phyloP scores from a whole-genome alignment of 768 basidiomycete genomes.

The Pleurotus pulmonarius region DNA sequence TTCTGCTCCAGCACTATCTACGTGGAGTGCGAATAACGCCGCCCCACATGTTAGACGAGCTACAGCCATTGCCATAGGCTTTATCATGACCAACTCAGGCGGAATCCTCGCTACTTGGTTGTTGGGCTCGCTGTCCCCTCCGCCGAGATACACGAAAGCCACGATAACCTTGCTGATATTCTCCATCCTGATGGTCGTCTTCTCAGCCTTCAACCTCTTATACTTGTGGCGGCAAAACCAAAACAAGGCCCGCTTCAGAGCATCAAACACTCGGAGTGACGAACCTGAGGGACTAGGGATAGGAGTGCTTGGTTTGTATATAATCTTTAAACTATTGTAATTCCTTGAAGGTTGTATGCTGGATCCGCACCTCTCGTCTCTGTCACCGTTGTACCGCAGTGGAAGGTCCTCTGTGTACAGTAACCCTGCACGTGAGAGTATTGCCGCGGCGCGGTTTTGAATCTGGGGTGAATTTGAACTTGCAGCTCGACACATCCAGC shows the following conservation, averaged over 20 bases:
- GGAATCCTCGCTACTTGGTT: conserved; percentile 40
- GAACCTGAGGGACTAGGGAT: conserved; percentile 45
- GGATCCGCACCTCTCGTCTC: too few relatives aligned
- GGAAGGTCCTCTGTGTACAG: too few relatives aligned
- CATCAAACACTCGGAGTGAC: conserved; percentile 21
- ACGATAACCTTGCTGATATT: conserved; percentile 38
- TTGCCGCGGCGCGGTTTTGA: too few relatives aligned
- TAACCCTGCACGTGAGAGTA: too few relatives aligned
- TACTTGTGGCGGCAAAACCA: conserved; percentile 42
- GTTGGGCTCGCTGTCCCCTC: conserved; percentile 35
- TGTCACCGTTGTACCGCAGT: too few relatives aligned
- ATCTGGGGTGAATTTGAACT: too few relatives aligned
- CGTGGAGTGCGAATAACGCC: conserved; percentile 63
- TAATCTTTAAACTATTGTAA: conserved; percentile 15
- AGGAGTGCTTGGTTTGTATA: conserved; percentile 54
- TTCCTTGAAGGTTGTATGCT: too few relatives aligned
- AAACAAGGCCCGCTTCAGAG: conserved; percentile 37
- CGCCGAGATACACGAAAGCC: conserved; percentile 47
- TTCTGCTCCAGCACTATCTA: conserved; percentile 47
- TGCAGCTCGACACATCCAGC: too few relatives aligned
- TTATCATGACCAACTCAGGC: conserved; percentile 55
- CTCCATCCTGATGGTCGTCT: conserved; percentile 34
- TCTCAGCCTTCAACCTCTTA: conserved; percentile 31
- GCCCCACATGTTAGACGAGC: conserved; percentile 54
- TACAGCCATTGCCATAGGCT: conserved; percentile 52